Percentiles rank a stretch among this genome's conserved stretches.
These are phyloP conservation scores for Calonectria ilicicola DNA, from an alignment of 2,329 filamentous ascomycete genomes.

Conservation along the genomic window DNA sequence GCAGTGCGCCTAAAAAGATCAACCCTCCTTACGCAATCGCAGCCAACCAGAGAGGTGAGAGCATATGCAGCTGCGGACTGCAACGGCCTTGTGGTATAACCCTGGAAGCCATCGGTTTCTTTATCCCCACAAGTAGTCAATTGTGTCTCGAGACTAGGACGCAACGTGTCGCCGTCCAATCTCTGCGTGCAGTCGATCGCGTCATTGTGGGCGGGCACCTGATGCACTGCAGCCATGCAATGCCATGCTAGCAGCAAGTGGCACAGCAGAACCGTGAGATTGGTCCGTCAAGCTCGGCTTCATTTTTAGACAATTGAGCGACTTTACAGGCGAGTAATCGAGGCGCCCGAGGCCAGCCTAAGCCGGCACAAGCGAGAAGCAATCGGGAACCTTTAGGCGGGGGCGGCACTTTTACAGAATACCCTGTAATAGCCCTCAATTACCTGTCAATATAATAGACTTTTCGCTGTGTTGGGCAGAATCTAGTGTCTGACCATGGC, in stretches of 20 bases:
- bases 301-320: slow-evolving; percentile 21
- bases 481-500: neutral
- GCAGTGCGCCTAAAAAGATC: slow-evolving; percentile 32
- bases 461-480: slow-evolving; percentile 5
- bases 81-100: slow-evolving; percentile 29
- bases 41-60: slow-evolving; percentile 35
- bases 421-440: slow-evolving; percentile 7
- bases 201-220: slow-evolving; percentile 42
- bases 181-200: slow-evolving; percentile 42
- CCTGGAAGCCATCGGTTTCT: slow-evolving; percentile 25
- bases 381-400: neutral
- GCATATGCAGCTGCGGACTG: slow-evolving; percentile 30
- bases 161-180: slow-evolving; percentile 39
- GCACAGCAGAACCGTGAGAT: slow-evolving; percentile 39
- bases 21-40: slow-evolving; percentile 31
- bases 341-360: slow-evolving; percentile 13
- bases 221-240: slow-evolving; percentile 44
- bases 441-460: slow-evolving; percentile 2
- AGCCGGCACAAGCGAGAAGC: slow-evolving; percentile 9
- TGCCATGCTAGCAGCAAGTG: slow-evolving; percentile 39
- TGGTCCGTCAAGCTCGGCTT: slow-evolving; percentile 33
- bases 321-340: slow-evolving; percentile 24
- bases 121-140: slow-evolving; percentile 23
- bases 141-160: slow-evolving; percentile 34
- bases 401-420: neutral